Percentiles rank a stretch among this genome's conserved stretches.
phyloP scores from a whole-genome alignment of 2,329 filamentous ascomycete species.

The Hymenoscyphus occultus region DNA sequence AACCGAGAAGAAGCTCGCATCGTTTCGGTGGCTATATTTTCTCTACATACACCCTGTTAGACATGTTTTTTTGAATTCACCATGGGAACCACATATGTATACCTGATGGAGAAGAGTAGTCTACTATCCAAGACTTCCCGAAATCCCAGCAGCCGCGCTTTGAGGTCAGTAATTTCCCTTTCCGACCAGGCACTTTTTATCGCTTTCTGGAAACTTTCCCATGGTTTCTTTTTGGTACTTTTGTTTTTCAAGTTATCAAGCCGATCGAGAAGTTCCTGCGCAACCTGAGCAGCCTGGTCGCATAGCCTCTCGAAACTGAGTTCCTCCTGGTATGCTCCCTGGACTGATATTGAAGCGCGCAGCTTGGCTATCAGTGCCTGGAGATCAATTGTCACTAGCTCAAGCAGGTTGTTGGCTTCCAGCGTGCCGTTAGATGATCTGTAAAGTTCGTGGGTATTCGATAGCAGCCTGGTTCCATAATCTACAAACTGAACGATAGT shows the following conservation, averaged over 20 bases:
- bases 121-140: slow-evolving; percentile 4
- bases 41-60: background rate
- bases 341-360: background rate
- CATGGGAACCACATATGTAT: background rate
- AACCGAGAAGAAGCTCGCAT: background rate
- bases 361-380: background rate
- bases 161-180: slow-evolving; percentile 3
- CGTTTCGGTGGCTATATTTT: background rate
- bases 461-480: slow-evolving; percentile 9
- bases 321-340: background rate
- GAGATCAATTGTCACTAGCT: slow-evolving; percentile 10
- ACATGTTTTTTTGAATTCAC: background rate
- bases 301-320: background rate
- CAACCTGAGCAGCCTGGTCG: background rate
- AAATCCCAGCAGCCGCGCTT: background rate
- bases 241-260: background rate
- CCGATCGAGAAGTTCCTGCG: background rate
- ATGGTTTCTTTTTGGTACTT: background rate
- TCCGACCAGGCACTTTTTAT: slow-evolving; percentile 8
- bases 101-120: slow-evolving; percentile 14
- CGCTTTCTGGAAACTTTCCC: slow-evolving; percentile 4
- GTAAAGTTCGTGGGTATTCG: slow-evolving; percentile 5
- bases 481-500: slow-evolving; percentile 15
- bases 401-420: slow-evolving; percentile 6
- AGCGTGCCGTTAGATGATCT: slow-evolving; percentile 8